These are phyloP conservation scores for Tuber calosporum DNA, from an alignment of 495 filamentous ascomycete species.

Conservation along the genomic window DNA sequence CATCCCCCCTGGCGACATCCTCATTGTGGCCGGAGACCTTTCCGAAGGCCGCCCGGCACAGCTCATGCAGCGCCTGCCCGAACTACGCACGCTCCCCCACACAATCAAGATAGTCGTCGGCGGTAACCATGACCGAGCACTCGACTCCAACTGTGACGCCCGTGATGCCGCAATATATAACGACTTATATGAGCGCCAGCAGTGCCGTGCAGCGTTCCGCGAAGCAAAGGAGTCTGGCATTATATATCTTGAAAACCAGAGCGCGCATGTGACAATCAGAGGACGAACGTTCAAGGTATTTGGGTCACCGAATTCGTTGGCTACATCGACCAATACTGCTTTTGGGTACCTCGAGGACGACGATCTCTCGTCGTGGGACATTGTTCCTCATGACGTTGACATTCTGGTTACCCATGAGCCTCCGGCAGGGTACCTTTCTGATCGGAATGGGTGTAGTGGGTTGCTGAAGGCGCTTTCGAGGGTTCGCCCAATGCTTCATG, in stretches of 20 bases:
- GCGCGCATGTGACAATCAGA: slow-evolving; percentile 31
- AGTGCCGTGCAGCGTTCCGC: slow-evolving; percentile 16
- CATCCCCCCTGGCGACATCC: slow-evolving; percentile 69
- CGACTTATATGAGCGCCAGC: slow-evolving; percentile 13
- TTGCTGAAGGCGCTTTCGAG: slow-evolving; percentile 71
- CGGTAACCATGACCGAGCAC: slow-evolving; percentile 81
- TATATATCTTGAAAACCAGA: slow-evolving; percentile 46
- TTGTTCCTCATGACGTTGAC: slow-evolving; percentile 65
- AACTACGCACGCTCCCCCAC: slow-evolving; percentile 67
- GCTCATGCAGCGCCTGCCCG: slow-evolving; percentile 71
- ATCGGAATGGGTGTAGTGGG: slow-evolving; percentile 62
- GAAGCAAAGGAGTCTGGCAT: slow-evolving; percentile 38
- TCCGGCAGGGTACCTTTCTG: slow-evolving; percentile 57
- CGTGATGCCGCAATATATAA: neutral
- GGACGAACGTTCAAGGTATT: slow-evolving; percentile 23
- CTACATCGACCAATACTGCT: neutral
- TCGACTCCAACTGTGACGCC: slow-evolving; percentile 50
- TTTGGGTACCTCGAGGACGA: slow-evolving; percentile 6
- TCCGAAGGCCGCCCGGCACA: slow-evolving; percentile 62
- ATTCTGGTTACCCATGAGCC: slow-evolving; percentile 81
- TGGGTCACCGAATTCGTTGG: slow-evolving; percentile 22
- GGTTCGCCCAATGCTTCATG: slow-evolving; percentile 68
- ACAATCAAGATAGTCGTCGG: slow-evolving; percentile 70
- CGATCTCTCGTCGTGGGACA: slow-evolving; percentile 45
- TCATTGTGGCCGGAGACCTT: slow-evolving; percentile 85